phyloP scores from a whole-genome alignment of 306 rosid species.

The Abrus pulchellus region DNA sequence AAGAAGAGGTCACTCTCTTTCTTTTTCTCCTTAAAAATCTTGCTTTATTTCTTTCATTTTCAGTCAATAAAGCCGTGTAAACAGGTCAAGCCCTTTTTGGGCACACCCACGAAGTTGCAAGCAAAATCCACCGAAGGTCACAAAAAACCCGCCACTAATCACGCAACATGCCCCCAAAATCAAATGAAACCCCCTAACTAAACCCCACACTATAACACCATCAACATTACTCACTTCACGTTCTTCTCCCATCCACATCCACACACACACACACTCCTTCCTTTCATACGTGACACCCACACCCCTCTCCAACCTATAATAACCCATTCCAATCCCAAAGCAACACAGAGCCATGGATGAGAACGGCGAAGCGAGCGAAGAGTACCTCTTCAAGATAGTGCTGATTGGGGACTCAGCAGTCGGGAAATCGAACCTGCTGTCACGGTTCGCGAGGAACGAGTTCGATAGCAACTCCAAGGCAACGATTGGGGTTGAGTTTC shows the following conservation, averaged over 20 bases:
- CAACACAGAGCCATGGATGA: constrained; percentile 49
- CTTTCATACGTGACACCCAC: constrained; percentile 37
- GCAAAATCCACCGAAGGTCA: not conserved
- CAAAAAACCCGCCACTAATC: constrained; percentile 49
- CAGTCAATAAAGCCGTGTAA: not conserved
- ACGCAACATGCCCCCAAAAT: constrained; percentile 39
- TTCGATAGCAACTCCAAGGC: constrained; percentile 84
- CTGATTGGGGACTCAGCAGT: constrained; percentile 94
- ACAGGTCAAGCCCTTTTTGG: constrained; percentile 2
- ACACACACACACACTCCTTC: constrained; percentile 5
- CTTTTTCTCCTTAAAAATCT: not conserved
- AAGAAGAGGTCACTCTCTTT: not conserved
- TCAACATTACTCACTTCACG: constrained; percentile 22
- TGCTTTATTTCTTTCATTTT: not conserved
- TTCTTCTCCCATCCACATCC: constrained; percentile 11
- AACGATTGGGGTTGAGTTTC: constrained; percentile 91
- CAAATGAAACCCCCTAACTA: constrained; percentile 6
- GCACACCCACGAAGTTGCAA: not conserved
- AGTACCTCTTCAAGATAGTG: constrained; percentile 88
- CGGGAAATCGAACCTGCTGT: constrained; percentile 86
- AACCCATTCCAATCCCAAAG: too few species aligned
- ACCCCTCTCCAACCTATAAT: not conserved
- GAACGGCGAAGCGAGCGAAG: constrained; percentile 62
- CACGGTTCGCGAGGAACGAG: constrained; percentile 88
- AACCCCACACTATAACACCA: not conserved